Percentiles rank a stretch among this genome's conserved stretches.
phyloP scores from a whole-genome alignment of 2,329 filamentous ascomycete species.

The Pezicula neosporulosa region DNA sequence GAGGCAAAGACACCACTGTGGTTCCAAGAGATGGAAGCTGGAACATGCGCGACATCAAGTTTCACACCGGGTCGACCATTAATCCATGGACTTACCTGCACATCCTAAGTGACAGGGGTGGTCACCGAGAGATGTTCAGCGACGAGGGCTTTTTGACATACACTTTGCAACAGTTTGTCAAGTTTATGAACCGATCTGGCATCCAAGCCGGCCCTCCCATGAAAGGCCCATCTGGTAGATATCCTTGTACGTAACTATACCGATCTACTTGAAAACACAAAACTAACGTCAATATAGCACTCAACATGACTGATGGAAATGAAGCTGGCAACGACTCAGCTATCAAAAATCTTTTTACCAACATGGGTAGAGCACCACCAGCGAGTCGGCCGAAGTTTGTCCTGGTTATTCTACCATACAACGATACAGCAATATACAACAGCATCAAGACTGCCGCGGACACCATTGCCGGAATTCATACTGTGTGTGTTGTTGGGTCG shows the following conservation, averaged over 20 bases:
- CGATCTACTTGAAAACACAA: too few species aligned
- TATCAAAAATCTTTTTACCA: slow-evolving; percentile 14
- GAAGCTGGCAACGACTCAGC: slow-evolving; percentile 12
- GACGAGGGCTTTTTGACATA: not conserved
- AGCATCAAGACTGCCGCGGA: slow-evolving; percentile 26
- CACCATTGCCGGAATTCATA: slow-evolving; percentile 25
- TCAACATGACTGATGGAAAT: slow-evolving; percentile 10
- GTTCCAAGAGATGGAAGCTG: slow-evolving; percentile 53
- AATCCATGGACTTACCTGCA: slow-evolving; percentile 40
- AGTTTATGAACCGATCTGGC: slow-evolving; percentile 17
- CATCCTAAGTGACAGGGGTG: slow-evolving; percentile 9
- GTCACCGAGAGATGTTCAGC: slow-evolving; percentile 3
- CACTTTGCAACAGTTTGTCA: slow-evolving; percentile 14
- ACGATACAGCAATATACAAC: slow-evolving; percentile 26
- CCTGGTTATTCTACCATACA: slow-evolving; percentile 23
- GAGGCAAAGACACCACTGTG: slow-evolving; percentile 17
- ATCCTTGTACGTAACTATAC: not conserved
- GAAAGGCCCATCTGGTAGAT: not conserved
- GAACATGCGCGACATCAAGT: slow-evolving; percentile 61
- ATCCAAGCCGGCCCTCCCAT: slow-evolving; percentile 20
- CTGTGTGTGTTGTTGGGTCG: slow-evolving; percentile 21
- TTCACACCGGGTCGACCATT: slow-evolving; percentile 49
- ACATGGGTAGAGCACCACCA: not conserved
- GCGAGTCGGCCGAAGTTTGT: slow-evolving; percentile 19
- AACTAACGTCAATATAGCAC: not conserved